A percentile compares a stretch with the other conserved stretches of the same genome.
Conservation (phyloP, 2,329 filamentous ascomycete genomes). For the Fusarium goolgardi region DNA sequence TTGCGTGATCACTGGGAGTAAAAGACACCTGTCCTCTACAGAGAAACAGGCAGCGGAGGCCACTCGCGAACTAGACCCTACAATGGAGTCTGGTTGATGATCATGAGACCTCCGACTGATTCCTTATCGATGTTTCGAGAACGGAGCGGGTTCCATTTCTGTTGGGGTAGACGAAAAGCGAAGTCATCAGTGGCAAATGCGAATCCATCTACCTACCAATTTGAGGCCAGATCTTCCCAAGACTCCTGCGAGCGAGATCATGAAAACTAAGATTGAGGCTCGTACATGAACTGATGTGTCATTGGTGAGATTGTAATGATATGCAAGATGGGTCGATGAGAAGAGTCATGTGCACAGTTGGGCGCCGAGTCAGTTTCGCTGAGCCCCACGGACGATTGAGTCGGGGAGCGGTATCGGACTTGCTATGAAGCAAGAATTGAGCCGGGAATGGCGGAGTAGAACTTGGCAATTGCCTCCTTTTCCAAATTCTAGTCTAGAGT, state of each 20-base stretch:
- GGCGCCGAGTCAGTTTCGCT: conserved; percentile 21
- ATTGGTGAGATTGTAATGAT: conserved; percentile 22
- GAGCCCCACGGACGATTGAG: conserved; percentile 9
- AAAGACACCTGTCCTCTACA: conserved; percentile 31
- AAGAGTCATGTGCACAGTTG: conserved; percentile 23
- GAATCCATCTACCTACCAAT: neutral
- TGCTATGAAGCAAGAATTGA: neutral
- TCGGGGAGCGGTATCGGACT: conserved; percentile 35
- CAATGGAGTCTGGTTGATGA: conserved; percentile 15
- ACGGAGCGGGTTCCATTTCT: conserved; percentile 22
- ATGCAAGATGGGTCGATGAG: conserved; percentile 19
- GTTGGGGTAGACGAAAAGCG: conserved; percentile 2
- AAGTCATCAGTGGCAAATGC: conserved; percentile 19
- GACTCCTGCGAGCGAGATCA: neutral
- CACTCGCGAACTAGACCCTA: conserved; percentile 13
- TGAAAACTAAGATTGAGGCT: neutral
- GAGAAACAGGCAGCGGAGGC: conserved; percentile 4
- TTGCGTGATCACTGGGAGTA: conserved; percentile 14
- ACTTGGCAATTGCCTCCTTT: neutral
- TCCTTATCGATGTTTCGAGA: conserved; percentile 24
- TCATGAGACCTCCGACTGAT: conserved; percentile 34
- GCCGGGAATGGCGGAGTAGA: neutral
- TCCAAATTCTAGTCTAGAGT: neutral
- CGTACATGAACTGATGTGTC: conserved; percentile 8
- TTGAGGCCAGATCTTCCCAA: neutral